Base-by-base conservation (phyloP, 2,329 filamentous ascomycete genomes). In the Alternaria sp. region DNA sequence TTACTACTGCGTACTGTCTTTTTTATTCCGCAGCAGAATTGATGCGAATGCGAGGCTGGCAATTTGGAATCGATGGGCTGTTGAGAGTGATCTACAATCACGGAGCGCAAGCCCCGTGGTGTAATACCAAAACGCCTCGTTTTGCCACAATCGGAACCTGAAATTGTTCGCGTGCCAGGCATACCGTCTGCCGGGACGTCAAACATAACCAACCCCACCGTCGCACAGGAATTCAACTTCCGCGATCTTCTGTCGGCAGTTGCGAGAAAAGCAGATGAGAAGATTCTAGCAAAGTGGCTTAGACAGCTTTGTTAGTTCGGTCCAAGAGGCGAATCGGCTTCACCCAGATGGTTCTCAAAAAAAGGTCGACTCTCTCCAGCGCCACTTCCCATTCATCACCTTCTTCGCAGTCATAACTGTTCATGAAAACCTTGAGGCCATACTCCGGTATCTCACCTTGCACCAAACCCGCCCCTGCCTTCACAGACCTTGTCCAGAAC, bases 361-460 rank as follows among this genome's bases (percentile, higher is more conserved):
- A 83, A 3, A 75, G 51, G 68, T 82, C 68, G 5, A 84, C 69
- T 6, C 52, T 24, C 1, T 69, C 64, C 9, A 84, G 68, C 61
- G 70, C 67, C n/a, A 75, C 77, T 66, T 84, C 82, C 82, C 82
- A 84, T 30, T 78, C 67, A 66, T 85, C 83, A 14, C 82, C 82
- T 16, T 72, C 30, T 52, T 68, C 47, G 11, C 67, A n/a, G 65
- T 67, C 56, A 58, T 24, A 7, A 18, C 66, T 43, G 32, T 63
- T 24, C 38, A 74, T 46, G 3, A 36, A 30, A 6, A 68, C 65
- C 28, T 58, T 54, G 48, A 69, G 43, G 5, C 61, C 57, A 41
- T 67, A 67, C n/a, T 68, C 67, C 28, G 56, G 67, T 56, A 70
- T 68, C 32, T 63, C 36, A 8, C 66, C 70, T 22, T 62, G 5